phyloP scores from a whole-genome alignment of 2,329 filamentous ascomycete genomes.

The Talaromyces sp. region DNA sequence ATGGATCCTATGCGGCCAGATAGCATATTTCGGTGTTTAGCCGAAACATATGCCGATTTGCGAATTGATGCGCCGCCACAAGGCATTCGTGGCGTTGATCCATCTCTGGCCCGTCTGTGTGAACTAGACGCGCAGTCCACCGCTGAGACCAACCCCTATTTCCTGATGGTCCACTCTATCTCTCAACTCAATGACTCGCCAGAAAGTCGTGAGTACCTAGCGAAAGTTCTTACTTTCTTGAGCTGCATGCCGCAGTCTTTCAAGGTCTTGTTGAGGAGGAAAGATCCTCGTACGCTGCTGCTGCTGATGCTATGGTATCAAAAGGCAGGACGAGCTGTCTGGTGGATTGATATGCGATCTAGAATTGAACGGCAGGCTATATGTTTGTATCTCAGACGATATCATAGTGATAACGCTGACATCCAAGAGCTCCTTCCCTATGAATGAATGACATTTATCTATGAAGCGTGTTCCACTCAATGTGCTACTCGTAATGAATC shows the following conservation, averaged over 20 bases:
- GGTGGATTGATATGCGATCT: slow-evolving; percentile 46
- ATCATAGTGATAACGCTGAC: slow-evolving; percentile 27
- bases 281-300: slow-evolving; percentile 40
- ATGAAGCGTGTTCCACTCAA: too few relatives aligned
- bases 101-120: slow-evolving; percentile 25
- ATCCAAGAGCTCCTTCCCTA: not conserved
- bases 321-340: slow-evolving; percentile 40
- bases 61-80: slow-evolving; percentile 29
- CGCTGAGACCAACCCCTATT: slow-evolving; percentile 37
- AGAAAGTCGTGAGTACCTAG: slow-evolving; percentile 21
- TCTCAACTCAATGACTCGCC: slow-evolving; percentile 30
- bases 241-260: slow-evolving; percentile 35
- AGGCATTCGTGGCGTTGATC: slow-evolving; percentile 25
- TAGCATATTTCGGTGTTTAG: slow-evolving; percentile 45
- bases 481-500: too few relatives aligned
- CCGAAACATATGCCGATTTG: slow-evolving; percentile 36
- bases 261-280: slow-evolving; percentile 29
- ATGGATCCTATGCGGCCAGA: slow-evolving; percentile 49
- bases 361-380: slow-evolving; percentile 46
- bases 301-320: slow-evolving; percentile 46
- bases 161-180: slow-evolving; percentile 38
- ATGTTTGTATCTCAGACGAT: slow-evolving; percentile 33
- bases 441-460: not conserved
- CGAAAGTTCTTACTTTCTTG: slow-evolving; percentile 33
- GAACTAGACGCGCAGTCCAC: slow-evolving; percentile 31